phyloP scores from a whole-genome alignment of 495 filamentous ascomycete species.

The Aspergillus biplanus region DNA sequence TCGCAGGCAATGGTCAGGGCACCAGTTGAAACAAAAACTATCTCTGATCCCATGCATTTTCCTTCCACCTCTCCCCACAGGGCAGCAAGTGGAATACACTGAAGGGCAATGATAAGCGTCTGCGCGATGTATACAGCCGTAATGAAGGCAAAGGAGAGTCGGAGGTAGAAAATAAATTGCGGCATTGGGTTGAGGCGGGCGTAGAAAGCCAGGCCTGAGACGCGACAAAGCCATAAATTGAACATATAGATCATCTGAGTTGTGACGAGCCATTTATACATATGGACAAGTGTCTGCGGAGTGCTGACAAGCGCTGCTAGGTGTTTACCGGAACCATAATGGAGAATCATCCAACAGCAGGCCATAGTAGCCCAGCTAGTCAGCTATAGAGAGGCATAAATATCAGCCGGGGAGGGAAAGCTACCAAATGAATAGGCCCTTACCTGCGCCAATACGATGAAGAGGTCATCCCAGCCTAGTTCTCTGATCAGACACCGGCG shows the following conservation, averaged over 20 bases:
- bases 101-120: constrained; percentile 24
- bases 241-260: constrained; percentile 27
- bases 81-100: constrained; percentile 25
- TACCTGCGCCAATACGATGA: constrained; percentile 8
- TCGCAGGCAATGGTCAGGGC: constrained; percentile 25
- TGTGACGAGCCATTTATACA: constrained; percentile 18
- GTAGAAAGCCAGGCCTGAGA: constrained; percentile 30
- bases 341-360: neutral
- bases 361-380: neutral
- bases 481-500: constrained; percentile 5
- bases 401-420: neutral
- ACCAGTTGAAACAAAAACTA: constrained; percentile 22
- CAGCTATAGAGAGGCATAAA: neutral
- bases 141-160: constrained; percentile 18
- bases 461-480: constrained; percentile 12
- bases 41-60: constrained; percentile 20
- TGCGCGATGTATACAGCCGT: constrained; percentile 24
- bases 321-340: constrained; percentile 1
- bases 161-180: constrained; percentile 21
- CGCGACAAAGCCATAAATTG: constrained; percentile 26
- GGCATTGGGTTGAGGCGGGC: constrained; percentile 30
- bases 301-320: neutral
- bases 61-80: constrained; percentile 20
- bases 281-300: neutral
- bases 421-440: constrained; percentile 1